phyloP scores from a whole-genome alignment of 768 basidiomycete genomes.

The Imleria badia region DNA sequence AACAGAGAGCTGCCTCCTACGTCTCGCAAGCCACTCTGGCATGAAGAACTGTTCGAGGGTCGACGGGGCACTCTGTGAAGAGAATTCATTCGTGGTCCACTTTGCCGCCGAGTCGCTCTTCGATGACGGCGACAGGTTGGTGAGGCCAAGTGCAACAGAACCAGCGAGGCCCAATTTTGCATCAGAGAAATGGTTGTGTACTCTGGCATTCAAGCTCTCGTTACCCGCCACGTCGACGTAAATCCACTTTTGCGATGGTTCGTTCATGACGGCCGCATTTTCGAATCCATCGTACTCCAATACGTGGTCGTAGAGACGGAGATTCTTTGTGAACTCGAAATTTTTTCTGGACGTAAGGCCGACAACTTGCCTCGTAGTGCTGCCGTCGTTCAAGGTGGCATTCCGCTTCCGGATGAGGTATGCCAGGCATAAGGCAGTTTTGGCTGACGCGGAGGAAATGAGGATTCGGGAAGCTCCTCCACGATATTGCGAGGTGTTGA shows the following conservation, averaged over 20 bases:
- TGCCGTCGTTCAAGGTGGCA: background rate
- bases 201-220: slow-evolving; percentile 43
- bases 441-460: slow-evolving; percentile 70
- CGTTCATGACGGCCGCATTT: slow-evolving; percentile 30
- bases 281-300: slow-evolving; percentile 52
- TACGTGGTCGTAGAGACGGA: slow-evolving; percentile 58
- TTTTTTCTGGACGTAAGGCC: slow-evolving; percentile 64
- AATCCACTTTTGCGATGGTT: slow-evolving; percentile 42
- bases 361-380: slow-evolving; percentile 39
- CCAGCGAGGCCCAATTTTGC: slow-evolving; percentile 33
- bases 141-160: slow-evolving; percentile 52
- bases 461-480: slow-evolving; percentile 48
- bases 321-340: slow-evolving; percentile 48
- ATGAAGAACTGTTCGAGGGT: slow-evolving; percentile 60
- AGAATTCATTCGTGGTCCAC: slow-evolving; percentile 42
- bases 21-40: slow-evolving; percentile 64
- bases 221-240: slow-evolving; percentile 69
- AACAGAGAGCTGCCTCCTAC: slow-evolving; percentile 47
- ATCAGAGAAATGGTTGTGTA: slow-evolving; percentile 40
- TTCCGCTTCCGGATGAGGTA: slow-evolving; percentile 54
- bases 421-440: slow-evolving; percentile 70
- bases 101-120: slow-evolving; percentile 30
- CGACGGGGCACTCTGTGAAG: background rate
- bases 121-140: slow-evolving; percentile 51
- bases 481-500: slow-evolving; percentile 50